Evolutionary conservation across 805 yeast genomes (phyloP), one percentile per base, ranked within the genome.

Genomic region (Phaffomyces antillensis): DNA sequence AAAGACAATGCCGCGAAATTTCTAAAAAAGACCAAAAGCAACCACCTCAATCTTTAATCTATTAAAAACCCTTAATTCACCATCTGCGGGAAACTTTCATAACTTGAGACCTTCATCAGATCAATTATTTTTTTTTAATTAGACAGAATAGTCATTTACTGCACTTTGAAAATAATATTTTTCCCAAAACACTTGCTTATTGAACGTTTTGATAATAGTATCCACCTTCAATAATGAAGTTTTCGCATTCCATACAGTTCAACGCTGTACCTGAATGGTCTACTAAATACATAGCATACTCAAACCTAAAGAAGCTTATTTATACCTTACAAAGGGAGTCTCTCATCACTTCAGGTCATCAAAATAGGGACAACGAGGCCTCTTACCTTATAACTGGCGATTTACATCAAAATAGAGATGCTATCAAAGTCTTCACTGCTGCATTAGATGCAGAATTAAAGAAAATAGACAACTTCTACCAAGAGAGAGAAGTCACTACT

Each of bases 181-280:
- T 10, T 7, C 18, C 3, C 5, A 32, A 12, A 32, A 7, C 18
- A 8, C 12, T n/a, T 32, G 11, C 18, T 16, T 16, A 16, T 9
- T 32, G n/a, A 16, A 8, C 8, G 16, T 13, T 32, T 30, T 30
- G 33, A 13, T 30, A 7, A 13, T 30, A 13, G 6, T 30, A 30
- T 7, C n/a, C 13, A 18, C 36, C 11, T 8, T 34, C 36, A 20
- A 18, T 18, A 35, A 20, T 91, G 99, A 91, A 91, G 75, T 91
- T 91, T 68, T 84, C 96, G 24, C 96, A 90, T 61, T 86, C 96
- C 7, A 69, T 91, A 52, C 96, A 91, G 73, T 90, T 91, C 67
- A 91, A 91, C 64, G 96, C 98, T 23, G 98, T 93, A 5, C 97
- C 99, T 2, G 98, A 93, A 63, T 91, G 99, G 99, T 79, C 96